Base-by-base conservation (phyloP, 169 alveolate species). In the Plasmodium knowlesi region DNA sequence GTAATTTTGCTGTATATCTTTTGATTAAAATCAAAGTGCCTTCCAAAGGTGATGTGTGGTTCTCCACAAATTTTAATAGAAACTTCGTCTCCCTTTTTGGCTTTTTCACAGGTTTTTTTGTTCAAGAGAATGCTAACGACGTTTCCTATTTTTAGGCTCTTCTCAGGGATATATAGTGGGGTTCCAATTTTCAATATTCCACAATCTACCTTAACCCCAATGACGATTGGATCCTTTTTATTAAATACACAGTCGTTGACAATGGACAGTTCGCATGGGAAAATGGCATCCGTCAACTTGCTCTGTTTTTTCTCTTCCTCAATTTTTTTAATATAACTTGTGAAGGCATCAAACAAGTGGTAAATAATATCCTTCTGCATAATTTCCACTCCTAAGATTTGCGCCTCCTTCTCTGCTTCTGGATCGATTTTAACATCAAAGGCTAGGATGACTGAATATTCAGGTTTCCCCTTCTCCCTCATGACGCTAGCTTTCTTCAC, bases 341-440 rank as follows among this genome's bases (percentile, higher is more conserved):
- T 98, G 95, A 98, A 99, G 82, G 97, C 97, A 97, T 99, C 99
- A 85, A 98, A 98, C 82, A 99, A 97, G 93, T 99, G 99, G 97
- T 99, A 99, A 72, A 99, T 99, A 91, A 99, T 99, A 86, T 99
- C 99, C 53, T 99, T 99, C 28, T 98, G 97, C 97, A 99, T 98
- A 53, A 99, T 98, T 89, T 97, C 98, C 28, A 99, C 99, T 19
- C 99, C 99, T 78, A 98, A 96, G 39, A 97, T 95, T 86, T 98
- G 99, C 0, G 99, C 99, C 94, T 98, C 99, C 95, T 98, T 98
- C 84, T 97, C 97, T 16, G 99, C 99, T 74, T 99, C 99, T 16
- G 99, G 98, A 16, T 97, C 95, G 6, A 98, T 99, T 96, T 99
- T 98, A 85, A 99, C 99, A 96, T 99, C 99, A 92, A 99, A 99